Percentiles rank a stretch among this genome's conserved stretches.
Evolutionary conservation across 2,329 filamentous ascomycete genomes (phyloP).

Genomic region (Trichoderma pleuroti): DNA sequence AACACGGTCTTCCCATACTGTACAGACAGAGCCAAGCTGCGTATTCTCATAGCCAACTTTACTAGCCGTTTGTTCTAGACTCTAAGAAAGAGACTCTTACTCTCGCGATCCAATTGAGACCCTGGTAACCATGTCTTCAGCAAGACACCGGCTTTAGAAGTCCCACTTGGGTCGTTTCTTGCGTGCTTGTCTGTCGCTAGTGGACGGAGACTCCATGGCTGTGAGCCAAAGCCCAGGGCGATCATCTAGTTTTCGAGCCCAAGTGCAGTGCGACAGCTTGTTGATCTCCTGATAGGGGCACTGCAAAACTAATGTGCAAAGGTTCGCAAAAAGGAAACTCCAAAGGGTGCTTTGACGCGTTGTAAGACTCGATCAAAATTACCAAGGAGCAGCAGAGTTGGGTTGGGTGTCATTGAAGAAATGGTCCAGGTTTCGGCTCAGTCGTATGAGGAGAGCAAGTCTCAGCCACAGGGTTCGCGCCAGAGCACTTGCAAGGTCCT

Average conservation of each 20-base stretch:
- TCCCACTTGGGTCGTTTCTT: background rate
- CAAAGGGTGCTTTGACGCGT: background rate
- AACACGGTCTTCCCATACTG: background rate
- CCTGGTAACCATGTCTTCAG: background rate
- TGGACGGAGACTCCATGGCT: background rate
- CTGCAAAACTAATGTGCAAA: background rate
- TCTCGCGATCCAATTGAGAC: background rate
- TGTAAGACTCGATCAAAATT: background rate
- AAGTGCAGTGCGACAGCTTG: background rate
- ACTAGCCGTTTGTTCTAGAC: background rate
- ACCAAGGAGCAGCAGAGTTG: background rate
- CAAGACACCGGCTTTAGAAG: background rate
- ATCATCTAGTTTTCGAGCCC: background rate
- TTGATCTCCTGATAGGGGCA: background rate
- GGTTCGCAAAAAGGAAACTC: background rate
- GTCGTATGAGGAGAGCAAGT: background rate
- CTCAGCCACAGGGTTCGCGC: conserved; percentile 13
- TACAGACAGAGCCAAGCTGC: background rate
- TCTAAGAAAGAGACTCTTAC: background rate
- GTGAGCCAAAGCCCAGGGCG: background rate
- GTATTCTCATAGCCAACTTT: background rate
- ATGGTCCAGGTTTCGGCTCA: background rate
- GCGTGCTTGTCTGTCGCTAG: background rate
- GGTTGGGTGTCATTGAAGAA: background rate
- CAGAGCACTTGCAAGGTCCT: background rate